Evolutionary conservation across 805 yeast genomes (phyloP).

Genomic region (Debaryomyces tyrocola): DNA sequence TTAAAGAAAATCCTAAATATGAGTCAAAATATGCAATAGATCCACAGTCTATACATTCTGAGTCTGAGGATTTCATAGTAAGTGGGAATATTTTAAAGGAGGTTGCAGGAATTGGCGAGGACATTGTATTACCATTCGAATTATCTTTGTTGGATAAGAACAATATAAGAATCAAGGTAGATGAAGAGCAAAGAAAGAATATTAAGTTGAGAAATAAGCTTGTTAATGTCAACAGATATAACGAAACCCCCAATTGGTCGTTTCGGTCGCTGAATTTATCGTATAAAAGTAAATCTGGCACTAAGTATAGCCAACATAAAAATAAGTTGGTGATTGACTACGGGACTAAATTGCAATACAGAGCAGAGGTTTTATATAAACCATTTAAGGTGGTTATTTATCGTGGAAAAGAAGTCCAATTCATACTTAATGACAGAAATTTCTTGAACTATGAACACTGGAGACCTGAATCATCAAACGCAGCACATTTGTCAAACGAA

Average conservation of each 20-base stretch:
- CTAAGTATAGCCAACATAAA: constrained; percentile 5
- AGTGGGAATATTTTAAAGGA: constrained; percentile 49
- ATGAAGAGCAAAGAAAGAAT: constrained; percentile 54
- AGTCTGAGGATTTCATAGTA: constrained; percentile 28
- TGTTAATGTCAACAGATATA: constrained; percentile 50
- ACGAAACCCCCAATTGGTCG: constrained; percentile 61
- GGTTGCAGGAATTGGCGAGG: constrained; percentile 15
- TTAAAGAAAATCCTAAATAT: constrained; percentile 8
- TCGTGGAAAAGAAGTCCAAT: constrained; percentile 44
- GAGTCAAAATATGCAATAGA: constrained; percentile 26
- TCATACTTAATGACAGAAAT: constrained; percentile 66
- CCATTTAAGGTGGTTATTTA: constrained; percentile 54
- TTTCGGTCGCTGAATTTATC: constrained; percentile 29
- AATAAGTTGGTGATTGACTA: constrained; percentile 22
- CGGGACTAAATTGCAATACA: constrained; percentile 40
- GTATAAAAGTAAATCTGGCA: not conserved
- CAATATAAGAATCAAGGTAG: constrained; percentile 60
- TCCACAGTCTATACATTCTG: constrained; percentile 12
- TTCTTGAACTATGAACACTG: constrained; percentile 83
- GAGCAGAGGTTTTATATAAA: constrained; percentile 40
- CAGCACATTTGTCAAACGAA: constrained; percentile 46
- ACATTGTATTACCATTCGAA: constrained; percentile 53
- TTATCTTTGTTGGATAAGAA: constrained; percentile 57
- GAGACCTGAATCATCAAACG: constrained; percentile 42
- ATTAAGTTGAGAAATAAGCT: constrained; percentile 18